Conservation (phyloP, 495 filamentous ascomycete genomes). For the Penicillium manginii region DNA sequence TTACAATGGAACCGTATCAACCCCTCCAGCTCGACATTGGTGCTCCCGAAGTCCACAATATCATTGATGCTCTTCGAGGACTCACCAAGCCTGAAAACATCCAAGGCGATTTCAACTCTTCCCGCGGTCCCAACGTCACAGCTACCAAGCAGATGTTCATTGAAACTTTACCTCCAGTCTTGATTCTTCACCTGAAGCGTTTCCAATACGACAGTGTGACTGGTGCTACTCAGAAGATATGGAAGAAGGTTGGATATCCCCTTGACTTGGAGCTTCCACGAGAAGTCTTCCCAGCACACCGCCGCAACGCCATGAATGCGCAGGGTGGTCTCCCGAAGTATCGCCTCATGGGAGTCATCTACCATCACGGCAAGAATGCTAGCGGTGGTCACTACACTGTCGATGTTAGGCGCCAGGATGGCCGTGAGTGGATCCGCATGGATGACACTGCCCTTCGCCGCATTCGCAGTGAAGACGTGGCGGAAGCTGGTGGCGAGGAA, state of each 20-base stretch:
- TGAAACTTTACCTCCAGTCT: constrained; percentile 86
- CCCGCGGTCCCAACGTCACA: constrained; percentile 72
- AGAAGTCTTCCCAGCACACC: constrained; percentile 82
- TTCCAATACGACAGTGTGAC: constrained; percentile 94
- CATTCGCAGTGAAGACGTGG: constrained; percentile 86
- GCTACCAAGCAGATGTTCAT: constrained; percentile 95
- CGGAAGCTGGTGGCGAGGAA: constrained; percentile 80
- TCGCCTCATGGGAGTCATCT: constrained; percentile 86
- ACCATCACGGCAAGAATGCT: constrained; percentile 96
- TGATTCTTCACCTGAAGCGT: constrained; percentile 94
- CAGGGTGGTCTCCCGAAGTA: constrained; percentile 78
- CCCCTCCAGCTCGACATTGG: constrained; percentile 95
- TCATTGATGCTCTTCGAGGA: constrained; percentile 86
- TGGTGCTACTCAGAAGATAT: constrained; percentile 90
- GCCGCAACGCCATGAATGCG: constrained; percentile 63
- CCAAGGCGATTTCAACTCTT: constrained; percentile 84
- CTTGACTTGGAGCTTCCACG: constrained; percentile 91
- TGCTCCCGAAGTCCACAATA: constrained; percentile 79
- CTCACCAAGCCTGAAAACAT: constrained; percentile 82
- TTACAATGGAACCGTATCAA: constrained; percentile 92
- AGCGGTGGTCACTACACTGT: constrained; percentile 96
- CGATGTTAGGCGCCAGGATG: constrained; percentile 91
- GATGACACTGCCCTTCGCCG: constrained; percentile 92
- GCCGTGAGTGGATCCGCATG: constrained; percentile 90
- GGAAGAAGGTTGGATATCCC: constrained; percentile 97